A percentile compares a stretch with the other conserved stretches of the same genome.
Evolutionary conservation across 805 yeast genomes (phyloP).

Genomic region (Ogataea zsoltii): DNA sequence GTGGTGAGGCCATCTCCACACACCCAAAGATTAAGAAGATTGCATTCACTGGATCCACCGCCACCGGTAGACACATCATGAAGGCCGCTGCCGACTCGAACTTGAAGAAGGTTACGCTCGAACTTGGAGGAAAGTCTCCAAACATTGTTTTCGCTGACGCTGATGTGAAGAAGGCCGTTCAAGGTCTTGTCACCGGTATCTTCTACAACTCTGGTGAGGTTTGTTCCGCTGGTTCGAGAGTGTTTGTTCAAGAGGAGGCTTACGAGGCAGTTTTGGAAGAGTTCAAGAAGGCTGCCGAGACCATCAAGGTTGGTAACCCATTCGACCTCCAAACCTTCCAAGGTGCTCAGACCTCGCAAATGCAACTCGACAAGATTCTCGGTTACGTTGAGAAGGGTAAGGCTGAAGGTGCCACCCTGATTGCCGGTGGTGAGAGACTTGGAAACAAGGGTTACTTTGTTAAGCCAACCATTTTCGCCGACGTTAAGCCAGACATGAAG

Average conservation of each 20-base stretch:
- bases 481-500: conserved; percentile 60
- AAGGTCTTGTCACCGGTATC: conserved; percentile 63
- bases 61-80: conserved; percentile 72
- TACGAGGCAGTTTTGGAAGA: conserved; percentile 62
- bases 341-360: conserved; percentile 77
- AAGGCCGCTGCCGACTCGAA: conserved; percentile 66
- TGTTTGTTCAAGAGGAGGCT: conserved; percentile 69
- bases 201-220: conserved; percentile 82
- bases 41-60: conserved; percentile 83
- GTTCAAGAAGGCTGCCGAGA: conserved; percentile 59
- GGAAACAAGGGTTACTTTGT: conserved; percentile 71
- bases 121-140: conserved; percentile 84
- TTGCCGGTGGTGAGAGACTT: conserved; percentile 70
- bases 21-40: conserved; percentile 73
- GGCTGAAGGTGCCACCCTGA: conserved; percentile 63
- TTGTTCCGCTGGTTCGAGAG: conserved; percentile 81
- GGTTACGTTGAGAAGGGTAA: conserved; percentile 67
- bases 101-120: conserved; percentile 78
- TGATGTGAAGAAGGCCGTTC: conserved; percentile 49
- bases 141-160: conserved; percentile 74
- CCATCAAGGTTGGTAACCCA: conserved; percentile 72
- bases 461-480: conserved; percentile 72
- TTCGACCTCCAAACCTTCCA: conserved; percentile 66
- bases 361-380: conserved; percentile 69
- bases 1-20: conserved; percentile 69